Evolutionary conservation across 345 rosid genomes (phyloP), one percentile per base, ranked within the genome.

Genomic region (Salix exigua): DNA sequence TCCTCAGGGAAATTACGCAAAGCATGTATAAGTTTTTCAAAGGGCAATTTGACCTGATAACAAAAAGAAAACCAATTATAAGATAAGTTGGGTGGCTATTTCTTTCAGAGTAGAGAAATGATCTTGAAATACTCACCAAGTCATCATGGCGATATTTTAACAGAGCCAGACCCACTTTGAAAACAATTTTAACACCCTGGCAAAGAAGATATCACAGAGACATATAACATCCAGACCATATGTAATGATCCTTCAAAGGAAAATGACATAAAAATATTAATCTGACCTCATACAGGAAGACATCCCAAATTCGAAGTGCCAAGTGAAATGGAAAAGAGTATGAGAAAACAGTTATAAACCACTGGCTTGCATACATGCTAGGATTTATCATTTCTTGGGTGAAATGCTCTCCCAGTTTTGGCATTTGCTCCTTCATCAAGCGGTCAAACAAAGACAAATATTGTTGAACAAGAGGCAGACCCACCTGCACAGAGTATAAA

Each of bases 251-350:
- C 61, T 19, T 11, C 26, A 28, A 46, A 23, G 46, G 30, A 65
- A 50, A 68, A 64, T 4, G 4, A 61, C 16, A 30, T 19, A 31
- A 42, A 12, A 31, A 66, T 46, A 50, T 37, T 19, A 33, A 67
- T 50, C 87, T 79, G 73, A 96, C 99, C 97, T 96, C 99, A 18
- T 81, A 80, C 51, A 96, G 94, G 84, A 96, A 96, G 50, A 96
- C 97, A 84, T 96, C 98, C 99, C 99, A 96, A 66, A 92, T 92
- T 82, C 99, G 91, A 79, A 96, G 95, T 74, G 98, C 92, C 83
- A 91, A 82, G 78, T 86, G 92, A 83, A 96, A 96, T 2, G 99
- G 99, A 83, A 96, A 91, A 14, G 99, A 96, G 82, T 92, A 93
- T 0, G 98, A 86, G 79, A 96, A 96, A 50, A 96, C 97, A 5